phyloP scores from a whole-genome alignment of 2,329 filamentous ascomycete genomes.

The Fusarium pilosicola region DNA sequence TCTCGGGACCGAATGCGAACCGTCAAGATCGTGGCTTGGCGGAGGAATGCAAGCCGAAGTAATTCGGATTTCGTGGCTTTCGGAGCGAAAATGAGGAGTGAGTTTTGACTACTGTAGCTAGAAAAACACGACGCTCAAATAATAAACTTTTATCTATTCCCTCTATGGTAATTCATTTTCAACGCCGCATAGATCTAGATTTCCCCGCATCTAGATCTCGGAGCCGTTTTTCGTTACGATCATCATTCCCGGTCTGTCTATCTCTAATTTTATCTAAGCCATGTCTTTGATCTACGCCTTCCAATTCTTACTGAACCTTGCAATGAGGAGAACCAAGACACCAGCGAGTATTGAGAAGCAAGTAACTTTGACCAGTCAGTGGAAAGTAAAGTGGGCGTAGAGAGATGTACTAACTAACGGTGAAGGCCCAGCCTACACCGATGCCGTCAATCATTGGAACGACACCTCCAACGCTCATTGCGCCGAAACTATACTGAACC shows the following conservation, averaged over 20 bases:
- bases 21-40: neutral
- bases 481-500: conserved; percentile 40
- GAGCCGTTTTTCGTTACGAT: neutral
- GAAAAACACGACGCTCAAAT: neutral
- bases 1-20: neutral
- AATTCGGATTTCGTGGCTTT: neutral
- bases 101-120: neutral
- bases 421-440: conserved; percentile 42
- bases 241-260: neutral
- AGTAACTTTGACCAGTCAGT: conserved; percentile 19
- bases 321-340: conserved; percentile 30
- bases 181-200: neutral
- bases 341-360: conserved; percentile 16
- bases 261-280: neutral
- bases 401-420: conserved; percentile 28
- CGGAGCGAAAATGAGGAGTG: neutral
- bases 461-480: conserved; percentile 40
- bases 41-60: neutral
- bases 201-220: neutral
- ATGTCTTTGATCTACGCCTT: conserved; percentile 11
- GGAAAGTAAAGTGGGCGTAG: fast-evolving
- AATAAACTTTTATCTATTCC: conserved; percentile 20
- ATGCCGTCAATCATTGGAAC: conserved; percentile 40
- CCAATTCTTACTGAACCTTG: conserved; percentile 35
- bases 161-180: neutral